Evolutionary conservation across 2,329 filamentous ascomycete genomes (phyloP), one percentile per base, ranked within the genome.

Genomic region (Trichoderma aggressivum): DNA sequence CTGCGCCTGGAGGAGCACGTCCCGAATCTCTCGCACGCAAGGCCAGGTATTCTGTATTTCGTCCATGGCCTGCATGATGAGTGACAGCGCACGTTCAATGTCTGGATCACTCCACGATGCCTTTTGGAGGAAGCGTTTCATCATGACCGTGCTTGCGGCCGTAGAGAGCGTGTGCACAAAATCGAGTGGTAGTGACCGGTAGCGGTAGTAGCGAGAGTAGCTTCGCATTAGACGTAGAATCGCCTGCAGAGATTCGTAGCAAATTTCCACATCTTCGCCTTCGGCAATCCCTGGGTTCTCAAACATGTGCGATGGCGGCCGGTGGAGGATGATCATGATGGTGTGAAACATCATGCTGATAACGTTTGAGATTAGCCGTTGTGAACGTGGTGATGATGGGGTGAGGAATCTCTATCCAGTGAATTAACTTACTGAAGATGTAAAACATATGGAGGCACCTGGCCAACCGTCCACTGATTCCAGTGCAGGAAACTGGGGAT

Each of bases 1-100:
- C 70, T 78, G 78, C 36, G 78, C 77, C 53, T 78, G 75, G 55
- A 78, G 69, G 56, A 80, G 73, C 53, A 77, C 77, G 63, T 82
- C 80, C 34, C 78, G 76, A 10, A 86, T 81, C 73, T 85, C 83
- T 30, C 77, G 77, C 36, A 85, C 80, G 73, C 83, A 85, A 7
- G 83, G 82, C 81, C 82, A 86, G 8, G 83, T 84, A 53, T 84
- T 80, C 34, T 88, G 81, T 39, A 89, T 85, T n/a, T 82, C 80
- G 39, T 85, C 80, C 73, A 88, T 85, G 43, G 84, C 84, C 5
- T 86, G 83, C 0, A 84, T 77, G n/a, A 84, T 80, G 18, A 84
- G 80, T 10, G 84, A 83, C 28, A 90, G 79, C 21, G 85, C 83
- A 32, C 80, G 80, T 0, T 86, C 82, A 32, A 90, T 85, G 62